Evolutionary conservation across 805 yeast genomes (phyloP), one percentile per base, ranked within the genome.

Genomic region (Candida tammaniensis): DNA sequence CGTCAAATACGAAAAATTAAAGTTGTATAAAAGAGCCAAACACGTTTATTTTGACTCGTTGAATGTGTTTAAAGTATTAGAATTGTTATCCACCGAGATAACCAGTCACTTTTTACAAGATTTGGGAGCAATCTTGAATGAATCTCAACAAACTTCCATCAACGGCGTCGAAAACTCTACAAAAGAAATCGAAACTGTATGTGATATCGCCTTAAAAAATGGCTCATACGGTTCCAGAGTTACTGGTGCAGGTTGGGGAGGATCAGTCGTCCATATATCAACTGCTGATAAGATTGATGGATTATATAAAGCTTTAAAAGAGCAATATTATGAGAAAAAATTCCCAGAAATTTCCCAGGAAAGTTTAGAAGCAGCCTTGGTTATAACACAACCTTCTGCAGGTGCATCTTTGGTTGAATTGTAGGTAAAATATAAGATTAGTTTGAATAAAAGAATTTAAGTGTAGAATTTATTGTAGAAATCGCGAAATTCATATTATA

Each of bases 201-300:
- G 82, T 48, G 35, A 49, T 7, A 70, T 82, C 33, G 86, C 85
- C 3, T 51, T 61, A 25, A 51, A 43, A 2, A 66, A 72, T 40
- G 88, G 87, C 3, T 64, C 85, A 1, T 65, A 57, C 39, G 88
- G 88, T 12, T 76, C 85, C 1, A 66, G 89, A 35, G 69, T 79
- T n/a, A 81, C 88, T 7, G 89, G 88, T 17, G 88, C 89, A 13
- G 89, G 89, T 4, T 82, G 79, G 71, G 88, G 88, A 21, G 88
- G 88, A 5, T 76, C 80, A 19, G 68, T 82, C 0, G 82, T 82
- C n/a, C 85, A 80, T 50, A 56, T 82, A 36, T 74, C 81, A 8
- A 59, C 72, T 3, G 58, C 61, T 4, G 65, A 66, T 39, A 68
- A 62, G 39, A 57, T 71, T 8, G 52, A 49, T 0, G 34, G 35